Percentiles rank a stretch among this genome's conserved stretches.
Conservation (phyloP, 2,329 filamentous ascomycete species). For the Aureobasidium pullulans region DNA sequence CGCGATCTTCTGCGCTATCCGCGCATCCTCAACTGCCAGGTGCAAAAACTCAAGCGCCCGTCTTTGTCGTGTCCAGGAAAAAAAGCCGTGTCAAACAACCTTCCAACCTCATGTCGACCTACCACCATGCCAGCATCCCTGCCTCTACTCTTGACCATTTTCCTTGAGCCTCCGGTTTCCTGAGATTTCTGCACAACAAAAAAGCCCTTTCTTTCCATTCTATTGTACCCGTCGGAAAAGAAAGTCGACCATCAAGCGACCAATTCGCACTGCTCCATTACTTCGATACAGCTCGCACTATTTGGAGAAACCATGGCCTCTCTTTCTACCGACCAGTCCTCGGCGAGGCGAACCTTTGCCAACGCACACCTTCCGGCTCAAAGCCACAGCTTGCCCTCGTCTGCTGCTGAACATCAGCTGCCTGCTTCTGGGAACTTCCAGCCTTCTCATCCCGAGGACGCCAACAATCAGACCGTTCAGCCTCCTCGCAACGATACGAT, state of each 20-base stretch:
- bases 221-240: neutral
- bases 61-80: slow-evolving; percentile 9
- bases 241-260: neutral
- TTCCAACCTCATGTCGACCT: slow-evolving; percentile 34
- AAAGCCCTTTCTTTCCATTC: slow-evolving; percentile 6
- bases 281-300: slow-evolving; percentile 16
- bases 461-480: neutral
- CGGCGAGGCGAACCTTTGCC: slow-evolving; percentile 62
- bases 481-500: neutral
- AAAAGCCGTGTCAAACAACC: slow-evolving; percentile 11
- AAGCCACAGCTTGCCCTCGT: neutral
- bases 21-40: neutral
- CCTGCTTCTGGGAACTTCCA: slow-evolving; percentile 33
- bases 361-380: slow-evolving; percentile 48
- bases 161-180: slow-evolving; percentile 46
- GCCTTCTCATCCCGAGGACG: slow-evolving; percentile 1
- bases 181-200: slow-evolving; percentile 21
- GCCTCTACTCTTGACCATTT: slow-evolving; percentile 38
- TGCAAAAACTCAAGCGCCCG: neutral
- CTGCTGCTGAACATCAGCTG: slow-evolving; percentile 27
- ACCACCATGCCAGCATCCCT: slow-evolving; percentile 44
- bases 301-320: slow-evolving; percentile 26
- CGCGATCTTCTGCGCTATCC: neutral
- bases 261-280: slow-evolving; percentile 15
- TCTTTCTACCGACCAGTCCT: slow-evolving; percentile 22